A percentile compares a stretch with the other conserved stretches of the same genome.
phyloP scores from a whole-genome alignment of 257 asterid genomes.

The Solanum appendiculatum region DNA sequence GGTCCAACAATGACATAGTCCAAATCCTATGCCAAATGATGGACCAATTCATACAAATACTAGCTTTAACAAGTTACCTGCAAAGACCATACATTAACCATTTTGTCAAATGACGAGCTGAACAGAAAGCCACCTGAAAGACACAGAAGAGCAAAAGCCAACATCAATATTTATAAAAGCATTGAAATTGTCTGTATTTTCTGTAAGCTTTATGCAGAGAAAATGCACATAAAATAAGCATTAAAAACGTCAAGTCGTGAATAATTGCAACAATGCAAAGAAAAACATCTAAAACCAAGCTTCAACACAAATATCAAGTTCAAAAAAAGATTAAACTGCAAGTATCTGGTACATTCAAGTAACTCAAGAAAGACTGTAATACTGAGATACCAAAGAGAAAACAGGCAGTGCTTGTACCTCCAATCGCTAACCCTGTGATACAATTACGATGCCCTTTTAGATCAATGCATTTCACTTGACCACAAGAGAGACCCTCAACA shows the following conservation, averaged over 20 bases:
- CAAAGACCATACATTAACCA: slow-evolving; percentile 77
- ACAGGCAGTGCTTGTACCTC: slow-evolving; percentile 32
- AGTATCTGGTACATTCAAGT: no score
- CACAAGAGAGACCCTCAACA: slow-evolving; percentile 35
- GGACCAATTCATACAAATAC: not conserved
- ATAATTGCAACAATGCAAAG: not conserved
- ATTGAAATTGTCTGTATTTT: not conserved
- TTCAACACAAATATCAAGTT: not conserved
- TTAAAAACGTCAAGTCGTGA: not conserved
- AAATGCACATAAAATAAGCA: not conserved
- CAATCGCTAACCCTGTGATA: slow-evolving; percentile 63
- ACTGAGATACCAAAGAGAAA: not conserved
- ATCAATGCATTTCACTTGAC: slow-evolving; percentile 45
- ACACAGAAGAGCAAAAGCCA: not conserved
- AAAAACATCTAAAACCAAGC: not conserved
- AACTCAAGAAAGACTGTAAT: not conserved
- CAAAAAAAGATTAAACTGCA: not conserved
- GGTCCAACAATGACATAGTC: not conserved
- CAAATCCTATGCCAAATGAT: not conserved
- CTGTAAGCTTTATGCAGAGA: not conserved
- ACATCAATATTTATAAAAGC: not conserved
- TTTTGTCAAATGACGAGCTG: slow-evolving; percentile 90
- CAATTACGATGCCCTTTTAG: slow-evolving; percentile 75
- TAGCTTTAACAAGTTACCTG: slow-evolving; percentile 36
- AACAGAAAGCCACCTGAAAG: slow-evolving; percentile 73